phyloP scores from a whole-genome alignment of 305 asterid species.

The Plantago coronopus region DNA sequence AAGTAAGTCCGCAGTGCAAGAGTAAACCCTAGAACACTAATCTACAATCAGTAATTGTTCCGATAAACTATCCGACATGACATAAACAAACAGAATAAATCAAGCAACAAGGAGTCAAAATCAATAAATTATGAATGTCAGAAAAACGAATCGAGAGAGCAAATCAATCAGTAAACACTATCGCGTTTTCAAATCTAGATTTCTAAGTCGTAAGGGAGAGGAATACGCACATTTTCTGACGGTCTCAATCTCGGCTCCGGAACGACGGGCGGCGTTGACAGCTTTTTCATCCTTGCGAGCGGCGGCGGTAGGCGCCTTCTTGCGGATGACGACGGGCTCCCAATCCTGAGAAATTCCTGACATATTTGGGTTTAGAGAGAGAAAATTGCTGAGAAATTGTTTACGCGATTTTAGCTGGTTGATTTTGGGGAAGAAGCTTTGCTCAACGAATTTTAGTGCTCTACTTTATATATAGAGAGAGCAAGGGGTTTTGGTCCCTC shows the following conservation, averaged over 20 bases:
- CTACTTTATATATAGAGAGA: no score
- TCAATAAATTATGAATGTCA: no score
- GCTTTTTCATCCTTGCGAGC: slow-evolving; percentile 98
- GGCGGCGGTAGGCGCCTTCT: slow-evolving; percentile 92
- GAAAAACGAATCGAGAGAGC: background rate
- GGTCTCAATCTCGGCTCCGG: slow-evolving; percentile 97
- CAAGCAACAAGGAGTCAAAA: no score
- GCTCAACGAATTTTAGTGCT: no score
- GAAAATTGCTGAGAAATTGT: background rate
- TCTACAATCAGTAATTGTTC: no score
- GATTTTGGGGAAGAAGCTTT: no score
- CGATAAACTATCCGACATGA: no score
- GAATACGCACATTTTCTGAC: slow-evolving; percentile 49
- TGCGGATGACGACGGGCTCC: slow-evolving; percentile 92
- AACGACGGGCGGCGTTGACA: slow-evolving; percentile 98
- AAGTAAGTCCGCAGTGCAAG: no score
- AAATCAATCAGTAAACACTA: background rate
- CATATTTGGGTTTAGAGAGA: slow-evolving; percentile 22
- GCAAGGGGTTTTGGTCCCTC: no score
- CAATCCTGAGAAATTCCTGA: slow-evolving; percentile 80
- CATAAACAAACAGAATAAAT: no score
- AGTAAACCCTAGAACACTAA: no score
- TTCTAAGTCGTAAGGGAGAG: background rate
- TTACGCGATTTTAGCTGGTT: background rate
- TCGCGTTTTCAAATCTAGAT: no score